These are phyloP conservation scores for Styphnolobium japonicum DNA, from an alignment of 306 rosid genomes.

Conservation along the genomic window DNA sequence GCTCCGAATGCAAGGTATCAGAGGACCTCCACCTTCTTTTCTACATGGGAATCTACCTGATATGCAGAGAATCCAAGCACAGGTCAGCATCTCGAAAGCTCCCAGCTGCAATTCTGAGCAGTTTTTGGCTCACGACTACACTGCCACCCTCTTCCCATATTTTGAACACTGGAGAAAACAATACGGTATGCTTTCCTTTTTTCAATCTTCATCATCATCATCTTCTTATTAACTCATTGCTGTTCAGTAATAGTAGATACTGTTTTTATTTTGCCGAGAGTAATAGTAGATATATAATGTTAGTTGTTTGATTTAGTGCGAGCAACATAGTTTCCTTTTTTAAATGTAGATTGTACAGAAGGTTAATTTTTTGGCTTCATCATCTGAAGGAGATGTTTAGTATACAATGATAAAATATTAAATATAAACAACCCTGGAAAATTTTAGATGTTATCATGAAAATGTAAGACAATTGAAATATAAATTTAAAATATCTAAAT, in stretches of 20 bases:
- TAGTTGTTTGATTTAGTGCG: too few relatives aligned
- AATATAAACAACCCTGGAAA: background rate
- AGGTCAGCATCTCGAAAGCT: constrained; percentile 9
- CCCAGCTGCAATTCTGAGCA: constrained; percentile 27
- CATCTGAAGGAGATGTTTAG: background rate
- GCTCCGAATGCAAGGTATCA: constrained; percentile 50
- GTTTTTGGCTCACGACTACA: constrained; percentile 68
- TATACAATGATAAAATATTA: background rate
- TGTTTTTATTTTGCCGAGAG: background rate
- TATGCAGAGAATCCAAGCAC: constrained; percentile 58
- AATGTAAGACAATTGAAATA: background rate
- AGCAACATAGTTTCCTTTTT: background rate
- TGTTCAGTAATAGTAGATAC: background rate
- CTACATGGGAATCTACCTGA: constrained; percentile 49
- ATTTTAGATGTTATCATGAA: background rate
- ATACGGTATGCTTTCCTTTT: constrained; percentile 54
- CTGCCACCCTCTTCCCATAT: constrained; percentile 81
- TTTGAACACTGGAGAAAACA: constrained; percentile 82
- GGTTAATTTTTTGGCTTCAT: background rate
- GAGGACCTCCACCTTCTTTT: constrained; percentile 58
- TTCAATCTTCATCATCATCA: constrained; percentile 14
- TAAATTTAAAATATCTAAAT: too few relatives aligned
- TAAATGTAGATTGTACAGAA: background rate
- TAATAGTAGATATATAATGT: too few relatives aligned
- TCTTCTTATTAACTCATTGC: background rate